Evolutionary conservation across 805 yeast species (phyloP).

Genomic region (Candida easanensis): DNA sequence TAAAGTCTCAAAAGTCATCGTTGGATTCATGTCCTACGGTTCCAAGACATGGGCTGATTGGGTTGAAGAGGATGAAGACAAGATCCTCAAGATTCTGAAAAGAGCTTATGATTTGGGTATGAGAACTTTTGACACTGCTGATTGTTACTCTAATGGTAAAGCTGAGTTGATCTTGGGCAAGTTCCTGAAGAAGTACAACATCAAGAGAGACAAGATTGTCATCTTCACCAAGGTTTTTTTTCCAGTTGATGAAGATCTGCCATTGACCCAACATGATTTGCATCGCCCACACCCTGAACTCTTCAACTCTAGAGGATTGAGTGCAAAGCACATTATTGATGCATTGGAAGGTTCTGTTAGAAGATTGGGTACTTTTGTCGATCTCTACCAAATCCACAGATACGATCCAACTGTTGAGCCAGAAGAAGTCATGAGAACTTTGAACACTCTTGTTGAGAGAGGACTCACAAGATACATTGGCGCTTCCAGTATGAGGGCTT

Average conservation of each 20-base stretch:
- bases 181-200: constrained; percentile 48
- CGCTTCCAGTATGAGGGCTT: constrained; percentile 57
- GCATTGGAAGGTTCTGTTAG: constrained; percentile 37
- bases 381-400: constrained; percentile 52
- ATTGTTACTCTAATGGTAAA: constrained; percentile 43
- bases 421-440: constrained; percentile 49
- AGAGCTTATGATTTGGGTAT: constrained; percentile 44
- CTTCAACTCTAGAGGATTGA: constrained; percentile 36
- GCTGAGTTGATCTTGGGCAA: constrained; percentile 51
- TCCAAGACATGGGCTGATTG: constrained; percentile 39
- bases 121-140: constrained; percentile 51
- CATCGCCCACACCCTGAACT: constrained; percentile 4
- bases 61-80: constrained; percentile 45
- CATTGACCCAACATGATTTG: constrained; percentile 4
- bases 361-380: constrained; percentile 44
- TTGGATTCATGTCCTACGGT: constrained; percentile 56
- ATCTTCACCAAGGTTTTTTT: constrained; percentile 44
- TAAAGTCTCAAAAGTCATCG: constrained; percentile 43
- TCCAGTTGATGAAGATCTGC: constrained; percentile 19
- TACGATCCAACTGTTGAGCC: constrained; percentile 41
- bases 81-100: constrained; percentile 40
- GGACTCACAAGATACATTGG: constrained; percentile 55
- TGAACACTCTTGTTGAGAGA: constrained; percentile 44
- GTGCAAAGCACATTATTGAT: constrained; percentile 46
- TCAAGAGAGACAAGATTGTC: constrained; percentile 52